Conservation (phyloP, 257 asterid species). For the Nicotiana noctiflora region DNA sequence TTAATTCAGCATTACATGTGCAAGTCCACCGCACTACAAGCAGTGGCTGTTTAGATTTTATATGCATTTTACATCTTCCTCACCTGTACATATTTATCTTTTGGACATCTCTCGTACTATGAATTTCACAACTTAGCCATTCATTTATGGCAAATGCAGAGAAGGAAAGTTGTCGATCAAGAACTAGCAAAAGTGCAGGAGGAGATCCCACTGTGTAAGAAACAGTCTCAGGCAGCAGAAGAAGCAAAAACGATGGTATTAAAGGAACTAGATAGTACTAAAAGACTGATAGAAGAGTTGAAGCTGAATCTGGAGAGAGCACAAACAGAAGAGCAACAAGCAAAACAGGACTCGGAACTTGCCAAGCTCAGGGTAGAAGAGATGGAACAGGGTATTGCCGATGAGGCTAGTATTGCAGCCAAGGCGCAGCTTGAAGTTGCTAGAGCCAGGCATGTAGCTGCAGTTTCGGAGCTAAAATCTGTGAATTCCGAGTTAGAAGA, state of each 20-base stretch:
- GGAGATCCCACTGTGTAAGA: conserved; percentile 68
- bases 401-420: conserved; percentile 80
- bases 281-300: conserved; percentile 73
- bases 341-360: conserved; percentile 89
- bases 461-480: conserved; percentile 51
- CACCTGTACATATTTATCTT: background rate
- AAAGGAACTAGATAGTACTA: conserved; percentile 75
- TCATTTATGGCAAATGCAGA: conserved; percentile 36
- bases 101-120: background rate
- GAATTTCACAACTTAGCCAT: background rate
- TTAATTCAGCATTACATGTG: background rate
- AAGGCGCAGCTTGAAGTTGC: conserved; percentile 97
- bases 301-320: conserved; percentile 89
- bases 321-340: conserved; percentile 84
- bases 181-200: conserved; percentile 77
- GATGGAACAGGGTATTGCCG: conserved; percentile 83
- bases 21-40: background rate
- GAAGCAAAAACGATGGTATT: conserved; percentile 56
- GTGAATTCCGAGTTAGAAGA: conserved; percentile 52
- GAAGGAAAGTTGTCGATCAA: conserved; percentile 68
- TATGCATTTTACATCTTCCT: background rate
- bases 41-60: background rate
- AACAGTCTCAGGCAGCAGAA: conserved; percentile 64
- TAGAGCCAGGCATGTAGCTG: conserved; percentile 64
- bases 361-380: conserved; percentile 84